Base-by-base conservation (phyloP, 139 green algal species). In the Coelastrella sp. region DNA sequence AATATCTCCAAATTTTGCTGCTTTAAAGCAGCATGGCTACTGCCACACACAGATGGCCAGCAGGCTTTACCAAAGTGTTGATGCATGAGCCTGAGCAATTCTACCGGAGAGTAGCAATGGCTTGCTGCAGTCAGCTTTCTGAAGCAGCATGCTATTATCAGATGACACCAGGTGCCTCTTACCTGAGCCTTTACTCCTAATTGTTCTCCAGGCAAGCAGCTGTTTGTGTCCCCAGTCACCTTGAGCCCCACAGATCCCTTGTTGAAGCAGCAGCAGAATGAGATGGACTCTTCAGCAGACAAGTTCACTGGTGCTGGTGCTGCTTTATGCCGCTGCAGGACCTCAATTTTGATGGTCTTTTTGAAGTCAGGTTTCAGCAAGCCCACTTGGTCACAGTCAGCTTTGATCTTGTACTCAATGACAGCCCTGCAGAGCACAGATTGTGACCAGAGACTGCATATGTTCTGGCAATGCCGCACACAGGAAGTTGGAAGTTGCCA, bases 331-430 rank as follows among this genome's bases (percentile, higher is more conserved):
- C 27, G 82, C 65, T 87, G 82, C 63, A 87, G 82, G 24, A 87
- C 82, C 24, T 79, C 65, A 49, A 87, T 65, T 6, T 20, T 87
- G 82, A 56, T 19, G 7, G 82, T 78, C 49, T 78, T 60, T 63
- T 87, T 87, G 82, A 87, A 66, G 82, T 87, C 82, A 19, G 82
- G 27, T 19, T 87, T 87, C 6, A 87, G 65, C 63, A 87, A 10
- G 82, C 82, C 82, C 24, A 27, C 82, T 65, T 87, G 82, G 65
- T 87, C 82, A 35, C 63, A 78, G 7, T 63, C 82, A 7, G 82
- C 82, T 35, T 87, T 87, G 12, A 87, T 11, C 65, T 87, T 87
- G 65, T 87, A 87, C 82, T 35, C 61, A 9, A 87, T 87, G 82
- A 17, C 49, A 27, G 82, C 82, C 27, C 82, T 87, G 82, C 27